Evolutionary conservation across 768 basidiomycete genomes (phyloP), one percentile per base, ranked within the genome.

Genomic region (Epithele typhae): DNA sequence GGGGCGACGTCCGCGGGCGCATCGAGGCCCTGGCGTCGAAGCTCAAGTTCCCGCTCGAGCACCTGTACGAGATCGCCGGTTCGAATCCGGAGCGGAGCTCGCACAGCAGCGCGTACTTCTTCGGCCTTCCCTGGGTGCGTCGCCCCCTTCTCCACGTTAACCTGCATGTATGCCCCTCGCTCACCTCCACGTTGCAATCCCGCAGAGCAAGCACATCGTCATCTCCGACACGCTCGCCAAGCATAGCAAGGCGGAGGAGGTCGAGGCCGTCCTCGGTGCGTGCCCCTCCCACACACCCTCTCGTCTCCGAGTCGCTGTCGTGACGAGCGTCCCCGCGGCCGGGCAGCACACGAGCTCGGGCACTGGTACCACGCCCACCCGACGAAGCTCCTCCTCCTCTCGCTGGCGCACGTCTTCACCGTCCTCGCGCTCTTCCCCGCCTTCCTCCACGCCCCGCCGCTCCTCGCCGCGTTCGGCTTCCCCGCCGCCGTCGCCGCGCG

Each of bases 81-180:
- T 92, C 88, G 27, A n/a, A n/a, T n/a, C n/a, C n/a, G n/a, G 96
- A 96, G 71, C 82, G 95, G 39, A 91, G 87, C 66, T 87, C 90
- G 2, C 95, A 99, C 68, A 88, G 85, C 56, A 97, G 96, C 55
- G 94, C 94, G n/a, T 98, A 96, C 71, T 97, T 97, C 75, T 97
- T 92, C 54, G 95, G 95, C 48, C 77, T 97, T 11, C 95, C 94
- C 1, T 94, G 92, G 87, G 91, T 90, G 41, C 34, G 73, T 68
- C 0, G 8, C 10, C 5, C 19, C 9, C 8, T 23, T 11, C 24
- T 10, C 17, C 25, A 14, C 19, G 5, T 27, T 23, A 11, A 32
- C 36, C 18, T 15, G 25, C 21, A 19, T 40, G 33, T 25, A 21
- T 40, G 18, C 25, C 25, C 6, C 11, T n/a, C 22, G 24, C 10